A percentile compares a stretch with the other conserved stretches of the same genome.
phyloP scores from a whole-genome alignment of 352 stramenopile species.

The Pythium scleroteichum region DNA sequence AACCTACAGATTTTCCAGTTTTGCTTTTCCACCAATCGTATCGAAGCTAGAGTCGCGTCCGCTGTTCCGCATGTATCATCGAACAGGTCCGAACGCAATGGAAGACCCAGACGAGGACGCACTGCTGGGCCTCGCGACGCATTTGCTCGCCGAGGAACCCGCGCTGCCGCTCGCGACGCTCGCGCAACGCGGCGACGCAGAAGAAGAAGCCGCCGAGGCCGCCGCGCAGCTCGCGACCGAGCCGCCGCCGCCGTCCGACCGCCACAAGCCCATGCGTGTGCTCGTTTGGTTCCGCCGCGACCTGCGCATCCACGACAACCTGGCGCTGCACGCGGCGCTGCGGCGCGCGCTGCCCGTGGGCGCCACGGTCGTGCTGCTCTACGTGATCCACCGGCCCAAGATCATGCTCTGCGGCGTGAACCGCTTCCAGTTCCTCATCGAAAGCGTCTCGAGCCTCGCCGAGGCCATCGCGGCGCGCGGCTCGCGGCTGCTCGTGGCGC shows the following conservation, averaged over 20 bases:
- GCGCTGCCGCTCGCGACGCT: conserved; percentile 31
- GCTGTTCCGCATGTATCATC: not conserved
- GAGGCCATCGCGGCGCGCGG: conserved; percentile 64
- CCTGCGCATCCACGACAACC: conserved; percentile 96
- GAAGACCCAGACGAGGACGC: conserved; percentile 31
- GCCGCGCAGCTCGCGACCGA: conserved; percentile 31
- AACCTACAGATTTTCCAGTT: no score
- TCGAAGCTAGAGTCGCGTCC: not conserved
- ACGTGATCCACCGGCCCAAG: conserved; percentile 86
- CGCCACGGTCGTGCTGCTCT: conserved; percentile 81
- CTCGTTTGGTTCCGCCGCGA: conserved; percentile 96
- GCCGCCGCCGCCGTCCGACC: not conserved
- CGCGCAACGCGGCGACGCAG: conserved; percentile 13
- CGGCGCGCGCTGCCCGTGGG: conserved; percentile 28
- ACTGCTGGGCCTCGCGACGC: conserved; percentile 45
- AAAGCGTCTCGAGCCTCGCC: conserved; percentile 88
- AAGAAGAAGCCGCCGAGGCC: conserved; percentile 38
- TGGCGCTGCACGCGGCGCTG: conserved; percentile 83
- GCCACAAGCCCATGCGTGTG: conserved; percentile 39
- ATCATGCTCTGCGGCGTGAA: conserved; percentile 84
- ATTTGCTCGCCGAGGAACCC: conserved; percentile 39
- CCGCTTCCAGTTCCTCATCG: conserved; percentile 92
- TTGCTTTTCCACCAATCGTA: not conserved
- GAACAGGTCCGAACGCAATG: conserved; percentile 33
- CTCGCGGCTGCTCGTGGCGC: conserved; percentile 69